phyloP scores from a whole-genome alignment of 2,329 filamentous ascomycete genomes.

The Coniochaeta prunicola region DNA sequence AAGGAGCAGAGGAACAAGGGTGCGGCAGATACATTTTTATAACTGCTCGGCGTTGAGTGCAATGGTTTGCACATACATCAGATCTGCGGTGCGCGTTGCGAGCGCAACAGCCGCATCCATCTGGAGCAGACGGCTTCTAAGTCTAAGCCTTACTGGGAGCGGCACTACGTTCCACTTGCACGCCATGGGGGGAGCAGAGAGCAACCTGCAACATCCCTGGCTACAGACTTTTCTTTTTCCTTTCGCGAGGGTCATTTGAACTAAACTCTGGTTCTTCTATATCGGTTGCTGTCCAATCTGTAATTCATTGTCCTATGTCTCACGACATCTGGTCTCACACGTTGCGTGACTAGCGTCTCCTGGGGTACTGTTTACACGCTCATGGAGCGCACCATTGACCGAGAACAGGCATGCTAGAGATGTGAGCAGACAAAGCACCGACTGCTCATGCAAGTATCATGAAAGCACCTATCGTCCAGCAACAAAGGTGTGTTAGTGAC shows the following conservation, averaged over 20 bases:
- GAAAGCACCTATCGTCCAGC: too few species aligned
- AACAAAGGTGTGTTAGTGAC: not conserved
- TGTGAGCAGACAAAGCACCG: not conserved
- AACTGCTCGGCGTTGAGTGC: not conserved
- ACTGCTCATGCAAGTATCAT: not conserved
- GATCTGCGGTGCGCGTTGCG: not conserved
- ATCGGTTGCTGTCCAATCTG: constrained; percentile 14
- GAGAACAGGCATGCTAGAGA: not conserved
- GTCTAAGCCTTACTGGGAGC: constrained; percentile 10
- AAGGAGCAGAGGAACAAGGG: not conserved
- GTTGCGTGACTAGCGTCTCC: not conserved
- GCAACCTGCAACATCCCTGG: constrained; percentile 7
- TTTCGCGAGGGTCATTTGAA: constrained; percentile 14
- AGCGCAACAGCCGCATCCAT: not conserved
- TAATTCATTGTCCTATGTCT: constrained; percentile 11
- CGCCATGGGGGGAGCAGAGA: constrained; percentile 6
- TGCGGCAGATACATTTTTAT: not conserved
- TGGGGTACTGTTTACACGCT: not conserved
- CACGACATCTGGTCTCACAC: not conserved
- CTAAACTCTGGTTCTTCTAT: constrained; percentile 15
- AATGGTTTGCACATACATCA: not conserved
- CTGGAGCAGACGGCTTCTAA: constrained; percentile 2
- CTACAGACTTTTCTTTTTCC: constrained; percentile 14
- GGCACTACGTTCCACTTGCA: constrained; percentile 9
- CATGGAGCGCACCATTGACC: not conserved